Percentiles rank a stretch among this genome's conserved stretches.
phyloP scores from a whole-genome alignment of 2,329 filamentous ascomycete genomes.

The Ceratocystis cubensis region DNA sequence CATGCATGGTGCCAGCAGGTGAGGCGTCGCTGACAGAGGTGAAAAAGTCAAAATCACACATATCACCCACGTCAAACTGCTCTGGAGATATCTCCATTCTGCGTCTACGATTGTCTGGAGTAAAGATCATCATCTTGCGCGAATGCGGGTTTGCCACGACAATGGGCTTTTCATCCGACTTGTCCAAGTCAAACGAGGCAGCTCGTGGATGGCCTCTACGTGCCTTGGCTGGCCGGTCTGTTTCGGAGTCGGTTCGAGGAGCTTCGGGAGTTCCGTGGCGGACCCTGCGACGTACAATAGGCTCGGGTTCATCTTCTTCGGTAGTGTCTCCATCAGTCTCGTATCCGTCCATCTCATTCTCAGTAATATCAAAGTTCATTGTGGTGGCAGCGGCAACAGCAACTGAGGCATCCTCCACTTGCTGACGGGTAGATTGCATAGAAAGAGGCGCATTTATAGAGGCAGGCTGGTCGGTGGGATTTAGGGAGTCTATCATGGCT shows the following conservation, averaged over 20 bases:
- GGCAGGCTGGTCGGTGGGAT: constrained; percentile 24
- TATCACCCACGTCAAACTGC: constrained; percentile 40
- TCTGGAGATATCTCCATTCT: constrained; percentile 43
- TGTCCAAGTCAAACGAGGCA: constrained; percentile 43
- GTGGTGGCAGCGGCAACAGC: not conserved
- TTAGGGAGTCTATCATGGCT: constrained; percentile 24
- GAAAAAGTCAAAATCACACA: constrained; percentile 29
- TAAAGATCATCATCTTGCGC: constrained; percentile 52
- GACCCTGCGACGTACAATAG: constrained; percentile 37
- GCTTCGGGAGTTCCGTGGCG: constrained; percentile 31
- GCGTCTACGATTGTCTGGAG: constrained; percentile 36
- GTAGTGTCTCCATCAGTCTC: constrained; percentile 51
- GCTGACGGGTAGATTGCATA: not conserved
- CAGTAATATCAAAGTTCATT: constrained; percentile 28
- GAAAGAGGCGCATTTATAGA: not conserved
- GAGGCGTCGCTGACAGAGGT: constrained; percentile 29
- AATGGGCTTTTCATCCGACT: constrained; percentile 43
- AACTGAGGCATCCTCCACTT: not conserved
- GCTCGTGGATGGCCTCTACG: constrained; percentile 40
- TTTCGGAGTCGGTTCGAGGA: constrained; percentile 40
- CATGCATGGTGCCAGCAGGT: constrained; percentile 66
- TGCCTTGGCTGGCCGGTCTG: constrained; percentile 18
- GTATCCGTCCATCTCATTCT: constrained; percentile 41
- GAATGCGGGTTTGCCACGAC: constrained; percentile 46
- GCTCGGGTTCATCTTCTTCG: constrained; percentile 45